phyloP scores from a whole-genome alignment of 257 asterid species.

The Leptodermis oblonga region DNA sequence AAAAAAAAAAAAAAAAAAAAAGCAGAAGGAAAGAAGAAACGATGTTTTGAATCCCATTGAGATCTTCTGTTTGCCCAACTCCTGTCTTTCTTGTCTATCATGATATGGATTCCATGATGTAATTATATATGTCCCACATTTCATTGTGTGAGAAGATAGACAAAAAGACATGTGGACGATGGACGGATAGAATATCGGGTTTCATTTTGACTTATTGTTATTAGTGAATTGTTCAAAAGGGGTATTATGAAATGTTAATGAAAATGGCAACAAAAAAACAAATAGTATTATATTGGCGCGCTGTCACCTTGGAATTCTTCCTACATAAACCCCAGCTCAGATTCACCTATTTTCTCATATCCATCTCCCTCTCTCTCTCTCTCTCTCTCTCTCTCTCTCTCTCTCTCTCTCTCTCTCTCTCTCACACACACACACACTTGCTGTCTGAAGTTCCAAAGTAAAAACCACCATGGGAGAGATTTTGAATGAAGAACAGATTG shows the following conservation, averaged over 20 bases:
- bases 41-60: no score
- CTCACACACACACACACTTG: background rate
- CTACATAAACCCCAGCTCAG: conserved; percentile 51
- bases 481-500: conserved; percentile 39
- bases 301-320: conserved; percentile 18
- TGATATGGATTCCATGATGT: no score
- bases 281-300: conserved; percentile 23
- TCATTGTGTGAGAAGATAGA: no score
- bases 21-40: no score
- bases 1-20: no score
- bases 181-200: no score
- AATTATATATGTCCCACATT: no score
- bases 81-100: no score
- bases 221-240: background rate
- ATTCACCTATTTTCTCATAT: conserved; percentile 40
- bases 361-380: conserved; percentile 21
- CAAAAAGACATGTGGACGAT: no score
- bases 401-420: conserved; percentile 9
- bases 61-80: no score
- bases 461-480: conserved; percentile 26
- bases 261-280: background rate
- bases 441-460: background rate
- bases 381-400: conserved; percentile 17
- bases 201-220: background rate
- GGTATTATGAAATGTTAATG: background rate